Evolutionary conservation across 2,329 filamentous ascomycete genomes (phyloP).

Genomic region (Byssochlamys sp.): DNA sequence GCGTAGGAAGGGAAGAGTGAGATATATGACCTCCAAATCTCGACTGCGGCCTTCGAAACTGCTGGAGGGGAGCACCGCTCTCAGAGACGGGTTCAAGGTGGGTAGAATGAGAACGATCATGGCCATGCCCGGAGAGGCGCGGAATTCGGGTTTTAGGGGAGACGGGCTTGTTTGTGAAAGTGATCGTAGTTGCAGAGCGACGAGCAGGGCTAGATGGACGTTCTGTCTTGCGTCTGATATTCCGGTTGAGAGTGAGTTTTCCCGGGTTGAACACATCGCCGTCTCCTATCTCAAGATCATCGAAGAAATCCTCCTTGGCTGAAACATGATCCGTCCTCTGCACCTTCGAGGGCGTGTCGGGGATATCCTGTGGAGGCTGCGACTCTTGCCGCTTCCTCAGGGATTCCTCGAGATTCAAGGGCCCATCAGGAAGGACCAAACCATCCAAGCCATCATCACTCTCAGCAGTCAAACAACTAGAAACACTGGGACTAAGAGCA

Average conservation of each 20-base stretch:
- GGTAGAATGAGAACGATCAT: conserved; percentile 62
- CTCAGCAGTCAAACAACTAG: conserved; percentile 81
- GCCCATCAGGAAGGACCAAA: conserved; percentile 73
- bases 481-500: conserved; percentile 81
- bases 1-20: conserved; percentile 58
- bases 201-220: conserved; percentile 60
- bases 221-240: conserved; percentile 74
- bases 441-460: conserved; percentile 88
- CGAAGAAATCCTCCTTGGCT: conserved; percentile 65
- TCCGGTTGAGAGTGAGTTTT: conserved; percentile 78
- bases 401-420: conserved; percentile 71
- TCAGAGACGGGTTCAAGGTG: conserved; percentile 84
- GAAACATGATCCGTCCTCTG: conserved; percentile 13
- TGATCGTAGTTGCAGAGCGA: conserved; percentile 69
- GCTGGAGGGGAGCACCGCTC: conserved; percentile 62
- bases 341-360: conserved; percentile 22
- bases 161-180: conserved; percentile 73
- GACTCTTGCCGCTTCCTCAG: conserved; percentile 59
- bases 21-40: conserved; percentile 56
- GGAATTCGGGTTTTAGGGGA: conserved; percentile 61
- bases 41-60: conserved; percentile 55
- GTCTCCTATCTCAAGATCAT: conserved; percentile 76
- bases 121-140: conserved; percentile 60
- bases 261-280: conserved; percentile 70
- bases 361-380: conserved; percentile 17